Evolutionary conservation across 352 stramenopile species (phyloP), one percentile per base, ranked within the genome.

Genomic region (Phytophthora sp.): DNA sequence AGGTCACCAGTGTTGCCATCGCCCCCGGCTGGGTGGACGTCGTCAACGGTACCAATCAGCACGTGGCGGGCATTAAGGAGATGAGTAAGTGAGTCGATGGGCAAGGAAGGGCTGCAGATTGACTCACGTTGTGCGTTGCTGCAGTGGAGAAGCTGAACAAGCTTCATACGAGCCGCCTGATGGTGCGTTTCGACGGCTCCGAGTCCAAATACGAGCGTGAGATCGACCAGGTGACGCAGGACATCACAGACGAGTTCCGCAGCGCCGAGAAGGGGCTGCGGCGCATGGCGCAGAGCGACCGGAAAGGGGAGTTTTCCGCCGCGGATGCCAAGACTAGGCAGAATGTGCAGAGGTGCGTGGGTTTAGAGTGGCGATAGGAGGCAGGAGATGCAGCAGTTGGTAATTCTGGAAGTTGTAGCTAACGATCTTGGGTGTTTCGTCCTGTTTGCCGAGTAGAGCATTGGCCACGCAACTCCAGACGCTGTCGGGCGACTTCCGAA

Each of bases 391-490:
- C 11, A 30, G 23, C 42, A 26, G 56, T 42, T 9, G 29, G 9
- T 33, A 11, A 11, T 33, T 33, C 7, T 33, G 29, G 29, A n/a
- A n/a, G 18, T 47, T 36, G 13, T 35, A 16, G 27, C 38, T 75
- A 27, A 59, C 29, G 18, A 31, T 55, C 6, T 38, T 45, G 21
- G 13, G 5, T 18, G 2, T 53, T 15, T 35, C 49, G 11, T 41
- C 33, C 12, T 50, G 56, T 12, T 24, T 58, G 29, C 15, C 62
- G 67, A 64, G 12, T 30, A 91, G 83, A 58, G 89, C 86, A 26
- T 75, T 99, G 20, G 98, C 98, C 9, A 99, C 97, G 53, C 94
- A 99, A 69, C 84, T 99, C 5, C 98, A 99, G 83, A 89, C 94
- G 45, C 81, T 99, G 16, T 99, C 92, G 24, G 90, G 95, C 6